phyloP scores from a whole-genome alignment of 805 yeast species.

The Wickerhamomyces pijperi region DNA sequence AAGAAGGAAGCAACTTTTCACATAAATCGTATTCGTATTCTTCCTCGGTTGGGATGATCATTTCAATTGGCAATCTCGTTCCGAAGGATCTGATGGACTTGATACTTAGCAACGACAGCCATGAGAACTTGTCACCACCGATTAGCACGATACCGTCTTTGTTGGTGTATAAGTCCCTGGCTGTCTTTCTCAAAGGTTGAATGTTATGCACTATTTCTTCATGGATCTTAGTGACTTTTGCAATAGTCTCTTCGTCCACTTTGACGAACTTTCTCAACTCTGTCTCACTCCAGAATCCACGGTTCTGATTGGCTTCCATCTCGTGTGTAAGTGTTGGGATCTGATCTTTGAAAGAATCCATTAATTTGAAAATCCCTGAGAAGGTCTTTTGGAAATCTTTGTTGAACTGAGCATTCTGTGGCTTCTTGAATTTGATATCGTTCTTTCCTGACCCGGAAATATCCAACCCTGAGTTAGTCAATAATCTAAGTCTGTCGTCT shows the following conservation, averaged over 20 bases:
- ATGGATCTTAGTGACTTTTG: conserved; percentile 33
- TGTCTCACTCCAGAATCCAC: conserved; percentile 31
- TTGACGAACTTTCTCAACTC: conserved; percentile 6
- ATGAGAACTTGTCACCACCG: conserved; percentile 47
- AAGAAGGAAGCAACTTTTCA: conserved; percentile 42
- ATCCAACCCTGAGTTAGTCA: conserved; percentile 5
- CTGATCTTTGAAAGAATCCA: conserved; percentile 6
- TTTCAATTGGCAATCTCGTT: conserved; percentile 53
- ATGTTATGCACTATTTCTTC: conserved; percentile 28
- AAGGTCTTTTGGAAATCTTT: conserved; percentile 10
- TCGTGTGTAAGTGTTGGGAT: conserved; percentile 8
- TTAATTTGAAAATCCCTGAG: conserved; percentile 4
- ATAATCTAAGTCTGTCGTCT: conserved; percentile 2
- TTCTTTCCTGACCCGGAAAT: conserved; percentile 1
- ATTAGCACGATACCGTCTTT: conserved; percentile 15
- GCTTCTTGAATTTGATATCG: neutral
- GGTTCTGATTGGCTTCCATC: conserved; percentile 32
- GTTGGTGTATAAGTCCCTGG: conserved; percentile 7
- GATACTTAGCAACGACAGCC: conserved; percentile 40
- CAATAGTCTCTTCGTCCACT: conserved; percentile 24
- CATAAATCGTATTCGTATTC: conserved; percentile 66
- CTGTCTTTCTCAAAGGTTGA: conserved; percentile 25
- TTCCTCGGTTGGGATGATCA: conserved; percentile 48
- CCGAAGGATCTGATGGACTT: conserved; percentile 41
- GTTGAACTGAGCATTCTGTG: neutral